Percentiles rank a stretch among this genome's conserved stretches.
Conservation (phyloP, 2,329 filamentous ascomycete species). For the Cladosporium sp. region DNA sequence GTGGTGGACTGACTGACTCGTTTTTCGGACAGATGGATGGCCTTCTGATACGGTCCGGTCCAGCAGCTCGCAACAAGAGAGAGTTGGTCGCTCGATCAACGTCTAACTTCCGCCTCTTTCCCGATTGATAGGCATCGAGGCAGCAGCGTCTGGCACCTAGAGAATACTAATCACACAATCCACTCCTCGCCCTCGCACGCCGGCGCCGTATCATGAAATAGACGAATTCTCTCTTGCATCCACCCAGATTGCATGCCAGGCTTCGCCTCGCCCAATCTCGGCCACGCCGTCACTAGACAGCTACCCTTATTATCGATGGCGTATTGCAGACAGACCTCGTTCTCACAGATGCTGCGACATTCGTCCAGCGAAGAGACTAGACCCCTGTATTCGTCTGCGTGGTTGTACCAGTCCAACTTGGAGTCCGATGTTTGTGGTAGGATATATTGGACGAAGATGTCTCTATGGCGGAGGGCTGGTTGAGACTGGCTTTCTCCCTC, state of each 20-base stretch:
- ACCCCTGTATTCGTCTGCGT: slow-evolving; percentile 18
- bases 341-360: slow-evolving; percentile 20
- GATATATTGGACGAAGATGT: slow-evolving; percentile 22
- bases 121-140: too few species aligned
- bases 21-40: neutral
- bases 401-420: slow-evolving; percentile 24
- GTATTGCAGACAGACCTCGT: slow-evolving; percentile 22
- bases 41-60: neutral
- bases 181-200: neutral
- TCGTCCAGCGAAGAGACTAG: slow-evolving; percentile 15
- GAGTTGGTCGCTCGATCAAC: too few species aligned
- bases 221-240: slow-evolving; percentile 19
- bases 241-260: slow-evolving; percentile 22
- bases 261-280: slow-evolving; percentile 18
- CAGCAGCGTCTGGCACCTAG: too few species aligned
- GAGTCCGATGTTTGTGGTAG: slow-evolving; percentile 19
- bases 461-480: slow-evolving; percentile 19
- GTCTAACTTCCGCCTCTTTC: too few species aligned
- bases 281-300: slow-evolving; percentile 10
- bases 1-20: neutral
- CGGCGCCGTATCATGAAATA: neutral
- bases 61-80: too few species aligned
- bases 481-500: neutral
- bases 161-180: neutral
- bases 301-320: slow-evolving; percentile 14